These are phyloP conservation scores for Luvunga scandens DNA, from an alignment of 345 rosid species.

Conservation along the genomic window DNA sequence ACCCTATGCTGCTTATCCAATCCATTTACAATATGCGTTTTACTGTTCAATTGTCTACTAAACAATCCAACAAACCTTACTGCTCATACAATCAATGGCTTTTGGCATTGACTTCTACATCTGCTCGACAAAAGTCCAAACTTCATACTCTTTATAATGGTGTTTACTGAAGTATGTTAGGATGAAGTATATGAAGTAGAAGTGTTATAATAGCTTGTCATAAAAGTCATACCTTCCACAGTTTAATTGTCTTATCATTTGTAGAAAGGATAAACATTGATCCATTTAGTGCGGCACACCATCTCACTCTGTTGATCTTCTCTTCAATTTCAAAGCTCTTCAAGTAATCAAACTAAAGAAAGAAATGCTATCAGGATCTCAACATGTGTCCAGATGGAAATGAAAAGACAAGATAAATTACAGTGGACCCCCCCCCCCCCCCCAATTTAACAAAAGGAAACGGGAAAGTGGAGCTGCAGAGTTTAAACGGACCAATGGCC, in stretches of 20 bases:
- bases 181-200: neutral
- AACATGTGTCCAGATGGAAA: neutral
- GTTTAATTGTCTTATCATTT: constrained; percentile 68
- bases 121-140: neutral
- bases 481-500: too few species aligned
- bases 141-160: neutral
- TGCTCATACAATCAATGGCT: neutral
- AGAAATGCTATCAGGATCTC: constrained; percentile 10
- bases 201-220: neutral
- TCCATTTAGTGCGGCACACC: constrained; percentile 50
- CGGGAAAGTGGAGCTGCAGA: neutral
- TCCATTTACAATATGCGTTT: neutral
- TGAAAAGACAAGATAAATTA: neutral
- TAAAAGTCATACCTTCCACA: constrained; percentile 56
- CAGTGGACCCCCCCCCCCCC: neutral
- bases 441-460: neutral
- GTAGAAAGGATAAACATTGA: constrained; percentile 55
- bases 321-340: constrained; percentile 75
- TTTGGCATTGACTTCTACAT: neutral
- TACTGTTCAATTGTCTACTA: neutral
- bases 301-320: constrained; percentile 54
- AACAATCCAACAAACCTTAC: neutral
- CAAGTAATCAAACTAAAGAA: constrained; percentile 59
- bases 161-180: neutral
- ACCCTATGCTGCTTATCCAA: neutral